phyloP scores from a whole-genome alignment of 192 early-diverging fungal species.

The Neocallimastix lanati region DNA sequence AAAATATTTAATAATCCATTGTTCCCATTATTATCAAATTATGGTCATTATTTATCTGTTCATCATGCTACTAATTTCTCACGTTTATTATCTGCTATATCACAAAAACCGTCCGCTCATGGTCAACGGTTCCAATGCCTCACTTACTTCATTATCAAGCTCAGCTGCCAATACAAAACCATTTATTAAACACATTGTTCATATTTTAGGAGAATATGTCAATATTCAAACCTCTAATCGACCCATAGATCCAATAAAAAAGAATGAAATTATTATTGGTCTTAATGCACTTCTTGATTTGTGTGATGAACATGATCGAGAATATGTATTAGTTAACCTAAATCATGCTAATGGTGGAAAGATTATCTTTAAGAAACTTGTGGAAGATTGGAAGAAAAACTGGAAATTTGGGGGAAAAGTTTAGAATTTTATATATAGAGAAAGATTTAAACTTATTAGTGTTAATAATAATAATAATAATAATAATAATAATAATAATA shows the following conservation, averaged over 20 bases:
- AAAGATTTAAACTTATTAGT: too few relatives aligned
- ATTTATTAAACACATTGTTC: background rate
- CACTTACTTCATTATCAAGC: background rate
- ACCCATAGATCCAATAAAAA: background rate
- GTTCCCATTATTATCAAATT: background rate
- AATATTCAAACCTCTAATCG: background rate
- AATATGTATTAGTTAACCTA: background rate
- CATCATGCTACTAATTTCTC: background rate
- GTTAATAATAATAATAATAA: too few relatives aligned
- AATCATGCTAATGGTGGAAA: background rate
- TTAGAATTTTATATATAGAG: background rate
- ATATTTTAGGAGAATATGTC: background rate
- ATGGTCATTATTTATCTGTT: background rate
- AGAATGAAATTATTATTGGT: background rate
- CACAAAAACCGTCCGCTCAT: background rate
- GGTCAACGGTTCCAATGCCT: background rate
- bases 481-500: too few relatives aligned
- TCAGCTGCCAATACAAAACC: background rate
- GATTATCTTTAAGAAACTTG: background rate
- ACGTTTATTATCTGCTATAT: background rate
- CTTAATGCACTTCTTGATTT: background rate
- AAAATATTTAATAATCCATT: background rate
- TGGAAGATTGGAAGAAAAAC: background rate
- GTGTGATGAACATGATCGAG: background rate
- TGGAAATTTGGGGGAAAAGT: background rate